Evolutionary conservation across 73 alveolate genomes (phyloP).

Genomic region (Urostyla sp.): DNA sequence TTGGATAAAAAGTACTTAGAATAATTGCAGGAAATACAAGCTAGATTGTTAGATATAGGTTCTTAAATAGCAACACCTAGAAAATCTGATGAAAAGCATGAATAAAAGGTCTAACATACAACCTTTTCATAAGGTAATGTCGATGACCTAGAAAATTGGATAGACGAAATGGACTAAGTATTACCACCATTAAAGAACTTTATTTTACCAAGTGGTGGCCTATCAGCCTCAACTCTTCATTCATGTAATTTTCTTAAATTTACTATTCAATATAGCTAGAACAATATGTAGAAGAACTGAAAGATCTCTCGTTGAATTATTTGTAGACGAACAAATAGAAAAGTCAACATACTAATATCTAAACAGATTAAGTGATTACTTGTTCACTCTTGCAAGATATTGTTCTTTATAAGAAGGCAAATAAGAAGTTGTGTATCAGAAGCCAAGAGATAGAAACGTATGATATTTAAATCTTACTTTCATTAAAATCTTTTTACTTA

Average conservation of each 20-base stretch:
- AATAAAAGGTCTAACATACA: slow-evolving; percentile 58
- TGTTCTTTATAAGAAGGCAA: slow-evolving; percentile 63
- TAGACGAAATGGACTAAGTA: slow-evolving; percentile 60
- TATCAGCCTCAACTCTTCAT: slow-evolving; percentile 69
- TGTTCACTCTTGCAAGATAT: slow-evolving; percentile 72
- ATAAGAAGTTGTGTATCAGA: slow-evolving; percentile 66
- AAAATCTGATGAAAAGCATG: slow-evolving; percentile 57
- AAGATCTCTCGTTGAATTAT: slow-evolving; percentile 56
- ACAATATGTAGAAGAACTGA: slow-evolving; percentile 80
- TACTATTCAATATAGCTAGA: too few relatives aligned
- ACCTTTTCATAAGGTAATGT: slow-evolving; percentile 61
- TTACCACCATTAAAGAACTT: slow-evolving; percentile 73
- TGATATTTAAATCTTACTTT: too few relatives aligned
- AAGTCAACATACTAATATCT: slow-evolving; percentile 56
- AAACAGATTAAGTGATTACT: slow-evolving; percentile 81
- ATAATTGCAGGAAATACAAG: slow-evolving; percentile 59
- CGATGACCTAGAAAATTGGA: slow-evolving; percentile 65
- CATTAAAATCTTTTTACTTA: too few relatives aligned
- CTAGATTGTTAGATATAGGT: slow-evolving; percentile 77
- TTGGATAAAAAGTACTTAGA: neutral
- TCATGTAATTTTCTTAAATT: too few relatives aligned
- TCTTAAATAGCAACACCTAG: slow-evolving; percentile 82
- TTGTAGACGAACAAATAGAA: slow-evolving; percentile 66
- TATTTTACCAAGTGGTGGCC: slow-evolving; percentile 82
- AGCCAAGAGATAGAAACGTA: too few relatives aligned